These are phyloP conservation scores for Nowakowskiella sp. DNA, from an alignment of 192 early-diverging fungal species.

Conservation along the genomic window DNA sequence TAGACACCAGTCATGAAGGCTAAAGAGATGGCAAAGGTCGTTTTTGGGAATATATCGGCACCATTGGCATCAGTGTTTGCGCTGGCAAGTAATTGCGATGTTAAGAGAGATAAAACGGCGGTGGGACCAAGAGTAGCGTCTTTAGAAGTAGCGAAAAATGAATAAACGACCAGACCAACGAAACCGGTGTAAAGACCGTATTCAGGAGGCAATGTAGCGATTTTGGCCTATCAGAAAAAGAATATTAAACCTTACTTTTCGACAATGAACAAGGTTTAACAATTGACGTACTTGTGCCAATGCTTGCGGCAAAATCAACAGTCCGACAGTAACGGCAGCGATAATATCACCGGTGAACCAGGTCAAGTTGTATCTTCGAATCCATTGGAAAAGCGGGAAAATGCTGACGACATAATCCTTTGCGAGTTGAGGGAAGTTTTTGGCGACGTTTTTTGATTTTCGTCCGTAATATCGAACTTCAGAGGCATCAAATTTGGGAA, in stretches of 20 bases:
- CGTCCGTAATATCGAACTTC: no score
- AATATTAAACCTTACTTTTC: neutral
- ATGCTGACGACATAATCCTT: conserved; percentile 17
- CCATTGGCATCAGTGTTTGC: conserved; percentile 15
- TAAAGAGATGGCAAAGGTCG: conserved; percentile 50
- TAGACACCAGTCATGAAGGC: conserved; percentile 69
- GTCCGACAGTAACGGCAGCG: conserved; percentile 65
- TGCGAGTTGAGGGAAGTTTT: no score
- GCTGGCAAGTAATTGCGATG: conserved; percentile 55
- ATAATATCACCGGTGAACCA: conserved; percentile 63
- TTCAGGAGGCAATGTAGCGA: conserved; percentile 61
- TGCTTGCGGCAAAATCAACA: conserved; percentile 66
- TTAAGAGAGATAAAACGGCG: conserved; percentile 69
- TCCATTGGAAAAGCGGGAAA: conserved; percentile 46
- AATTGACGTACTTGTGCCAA: conserved; percentile 41
- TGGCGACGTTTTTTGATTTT: no score
- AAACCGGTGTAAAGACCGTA: conserved; percentile 73
- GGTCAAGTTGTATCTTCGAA: conserved; percentile 47
- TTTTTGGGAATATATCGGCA: conserved; percentile 6
- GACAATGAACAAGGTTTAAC: neutral
- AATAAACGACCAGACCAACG: conserved; percentile 60
- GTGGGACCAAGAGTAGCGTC: conserved; percentile 65
- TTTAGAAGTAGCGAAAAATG: conserved; percentile 65
- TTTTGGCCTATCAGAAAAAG: conserved; percentile 58
- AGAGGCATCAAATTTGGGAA: no score